These are phyloP conservation scores for Dictyostelium firmibasis DNA, from an alignment of 78 protist species.

Conservation along the genomic window DNA sequence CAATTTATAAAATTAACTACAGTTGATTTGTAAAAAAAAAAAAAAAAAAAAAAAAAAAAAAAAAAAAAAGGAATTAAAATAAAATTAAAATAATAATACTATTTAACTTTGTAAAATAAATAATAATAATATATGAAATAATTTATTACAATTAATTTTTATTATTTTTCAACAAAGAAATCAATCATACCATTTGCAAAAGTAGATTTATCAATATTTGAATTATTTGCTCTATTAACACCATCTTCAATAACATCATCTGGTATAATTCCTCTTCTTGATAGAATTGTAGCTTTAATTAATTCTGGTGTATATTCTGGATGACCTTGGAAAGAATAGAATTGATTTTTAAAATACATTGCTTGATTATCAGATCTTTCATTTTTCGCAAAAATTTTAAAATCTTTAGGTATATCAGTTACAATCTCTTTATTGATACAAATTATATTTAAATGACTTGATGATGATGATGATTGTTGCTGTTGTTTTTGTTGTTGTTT, in stretches of 20 bases:
- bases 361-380: constrained; percentile 37
- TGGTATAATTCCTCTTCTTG: constrained; percentile 68
- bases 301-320: constrained; percentile 66
- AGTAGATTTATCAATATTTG: constrained; percentile 26
- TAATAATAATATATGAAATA: neutral
- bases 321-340: constrained; percentile 61
- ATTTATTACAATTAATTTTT: neutral
- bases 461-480: neutral
- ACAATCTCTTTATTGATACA: constrained; percentile 55
- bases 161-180: constrained; percentile 19
- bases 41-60: neutral
- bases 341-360: constrained; percentile 17
- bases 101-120: too few relatives aligned
- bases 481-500: neutral
- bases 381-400: constrained; percentile 6
- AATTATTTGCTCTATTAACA: constrained; percentile 30
- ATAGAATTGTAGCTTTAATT: neutral
- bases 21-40: neutral
- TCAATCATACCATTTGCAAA: constrained; percentile 44
- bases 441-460: constrained; percentile 18
- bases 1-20: constrained; percentile 2
- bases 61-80: too few relatives aligned
- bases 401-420: constrained; percentile 7
- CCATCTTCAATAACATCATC: constrained; percentile 64
- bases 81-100: too few relatives aligned